Base-by-base conservation (phyloP, 495 filamentous ascomycete genomes). In the Hypoxylon fuscum region DNA sequence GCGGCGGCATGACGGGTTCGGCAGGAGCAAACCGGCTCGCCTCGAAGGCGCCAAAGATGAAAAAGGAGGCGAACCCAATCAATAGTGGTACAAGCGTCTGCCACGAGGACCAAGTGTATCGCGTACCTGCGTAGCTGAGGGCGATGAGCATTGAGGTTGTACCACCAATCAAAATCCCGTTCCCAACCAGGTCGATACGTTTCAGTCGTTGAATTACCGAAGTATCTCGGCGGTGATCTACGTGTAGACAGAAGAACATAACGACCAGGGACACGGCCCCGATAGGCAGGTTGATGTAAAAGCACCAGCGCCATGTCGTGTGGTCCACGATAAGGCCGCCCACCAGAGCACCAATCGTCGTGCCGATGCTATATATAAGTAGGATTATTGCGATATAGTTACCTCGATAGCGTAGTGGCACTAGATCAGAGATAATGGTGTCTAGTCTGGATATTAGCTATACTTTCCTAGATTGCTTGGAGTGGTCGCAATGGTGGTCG, bases 291-390 rank as follows among this genome's bases (percentile, higher is more conserved):
- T 57, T 63, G 5, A 63, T 23, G 15, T 44, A 63, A 37, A 63
- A 63, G 15, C 50, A 22, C 59, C 73, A 76, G 2, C 73, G 61
- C 73, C 71, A 76, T 25, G 60, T 79, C 3, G 37, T 52, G 25
- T 55, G 22, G 5, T 43, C 7, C 74, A 85, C 88, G 60, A 93
- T 88, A 3, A 85, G 80, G 22, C 90, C 90, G 21, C 90, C 90
- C 10, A 93, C 69, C 4, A 91, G 80, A 9, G 90, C 90, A 2
- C 89, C 90, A 20, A 91, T 61, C 8, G 85, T 83, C 47, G 80
- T 79, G 29, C 87, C 90, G 34, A 91, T 70, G 14, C 84, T 86
- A 82, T 84, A 91, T 0, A 83, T 82, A 1, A 80, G 77, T 7
- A 87, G 83, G 31, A 42, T 15, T 6, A 42, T 42, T 2, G 40